Base-by-base conservation (phyloP, 2,329 filamentous ascomycete genomes). In the Atkinsonella texensis region DNA sequence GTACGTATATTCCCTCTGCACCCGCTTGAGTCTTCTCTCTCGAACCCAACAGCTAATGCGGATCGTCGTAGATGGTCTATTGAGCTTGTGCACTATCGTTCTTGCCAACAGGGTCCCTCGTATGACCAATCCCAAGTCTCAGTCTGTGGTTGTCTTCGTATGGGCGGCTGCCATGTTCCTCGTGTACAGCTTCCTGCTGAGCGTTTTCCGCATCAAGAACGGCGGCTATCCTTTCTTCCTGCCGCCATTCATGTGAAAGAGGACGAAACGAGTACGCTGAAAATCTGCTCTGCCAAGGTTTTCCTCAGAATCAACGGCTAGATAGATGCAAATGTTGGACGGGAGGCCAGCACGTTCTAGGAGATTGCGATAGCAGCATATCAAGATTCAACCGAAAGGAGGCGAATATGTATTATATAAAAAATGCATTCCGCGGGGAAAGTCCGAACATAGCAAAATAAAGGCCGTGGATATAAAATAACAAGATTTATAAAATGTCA, bases 141-240 rank as follows among this genome's bases (percentile, higher is more conserved):
- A 98, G 70, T 84, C 93, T 66, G 72, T 93, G 39, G 84, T 85
- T 38, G 84, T 95, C 6, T 70, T 96, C 52, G 74, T 85, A 43
- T 96, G 89, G 87, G 83, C 81, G 18, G 80, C 74, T 45, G 73
- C 93, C 32, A 70, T 96, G 52, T 83, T 95, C 60, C 70, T 86
- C 56, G 81, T 89, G 70, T 97, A 97, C 75, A 95, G 90, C 73
- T 93, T 95, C 71, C 75, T 98, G 56, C 79, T 98, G 58, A 96
- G 87, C 69, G 76, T 95, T 56, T 98, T 98, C 79, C 83, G 90
- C 61, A 75, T 86, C 61, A 98, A 98, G 83, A 98, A 97, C 65
- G 83, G 83, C 35, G 89, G 89, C 23, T 98, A 98, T 70, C 90
- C 90, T 15, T 96, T 97, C 71, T 89, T 83, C 63, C 77, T 98